Evolutionary conservation across 257 asterid species (phyloP).

Genomic region (Pogostemon cablin): DNA sequence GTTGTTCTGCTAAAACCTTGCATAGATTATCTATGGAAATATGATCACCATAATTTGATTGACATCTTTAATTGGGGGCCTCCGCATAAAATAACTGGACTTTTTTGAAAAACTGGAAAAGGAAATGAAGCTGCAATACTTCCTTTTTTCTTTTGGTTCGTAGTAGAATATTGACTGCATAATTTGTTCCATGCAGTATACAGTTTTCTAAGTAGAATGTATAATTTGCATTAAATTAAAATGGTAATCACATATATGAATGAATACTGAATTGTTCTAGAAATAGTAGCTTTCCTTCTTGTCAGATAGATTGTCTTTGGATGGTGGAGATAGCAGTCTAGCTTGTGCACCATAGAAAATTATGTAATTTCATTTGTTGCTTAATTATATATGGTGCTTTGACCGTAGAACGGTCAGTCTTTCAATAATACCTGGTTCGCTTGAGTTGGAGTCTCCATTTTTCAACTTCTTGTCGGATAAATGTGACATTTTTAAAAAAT

Average conservation of each 20-base stretch:
- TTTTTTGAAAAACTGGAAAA: not conserved
- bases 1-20: not conserved
- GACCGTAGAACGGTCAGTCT: not conserved
- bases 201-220: not conserved
- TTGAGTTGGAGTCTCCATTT: not conserved
- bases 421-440: not conserved
- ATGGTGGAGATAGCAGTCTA: not conserved
- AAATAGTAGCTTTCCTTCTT: not conserved
- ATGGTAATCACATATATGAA: not conserved
- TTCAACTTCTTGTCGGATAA: not conserved
- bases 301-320: not conserved
- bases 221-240: not conserved
- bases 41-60: not conserved
- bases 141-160: not conserved
- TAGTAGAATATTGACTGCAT: not conserved
- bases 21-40: not conserved
- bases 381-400: not conserved
- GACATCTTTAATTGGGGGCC: not conserved
- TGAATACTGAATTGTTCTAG: constrained; percentile 13
- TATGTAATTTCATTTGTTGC: not conserved
- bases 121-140: not conserved
- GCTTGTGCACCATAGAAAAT: not conserved
- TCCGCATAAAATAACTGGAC: not conserved
- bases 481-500: too few species aligned
- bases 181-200: not conserved